Evolutionary conservation across 306 rosid genomes (phyloP).

Genomic region (Cyamopsis tetragonoloba): DNA sequence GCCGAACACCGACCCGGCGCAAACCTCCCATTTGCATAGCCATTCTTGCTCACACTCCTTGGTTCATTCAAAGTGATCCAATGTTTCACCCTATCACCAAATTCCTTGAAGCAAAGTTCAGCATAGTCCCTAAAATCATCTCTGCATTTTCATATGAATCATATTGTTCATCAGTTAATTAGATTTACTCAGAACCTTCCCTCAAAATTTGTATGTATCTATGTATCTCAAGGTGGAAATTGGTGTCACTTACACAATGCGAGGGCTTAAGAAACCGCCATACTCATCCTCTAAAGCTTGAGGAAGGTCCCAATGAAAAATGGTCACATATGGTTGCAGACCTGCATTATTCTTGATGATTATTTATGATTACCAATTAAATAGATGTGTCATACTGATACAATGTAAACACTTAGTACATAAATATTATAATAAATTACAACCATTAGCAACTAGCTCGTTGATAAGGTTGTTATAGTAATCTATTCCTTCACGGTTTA

Average conservation of each 20-base stretch:
- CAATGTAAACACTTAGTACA: background rate
- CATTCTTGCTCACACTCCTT: slow-evolving; percentile 26
- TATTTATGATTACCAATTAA: background rate
- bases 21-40: slow-evolving; percentile 41
- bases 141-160: slow-evolving; percentile 26
- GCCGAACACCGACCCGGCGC: slow-evolving; percentile 68
- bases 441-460: slow-evolving; percentile 51
- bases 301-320: slow-evolving; percentile 40
- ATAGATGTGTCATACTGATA: background rate
- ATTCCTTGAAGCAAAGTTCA: slow-evolving; percentile 60
- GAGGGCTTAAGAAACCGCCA: slow-evolving; percentile 48
- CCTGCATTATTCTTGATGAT: slow-evolving; percentile 19
- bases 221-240: background rate
- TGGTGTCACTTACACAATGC: slow-evolving; percentile 41
- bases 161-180: background rate
- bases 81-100: slow-evolving; percentile 62
- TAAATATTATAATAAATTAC: background rate
- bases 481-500: slow-evolving; percentile 46
- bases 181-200: background rate
- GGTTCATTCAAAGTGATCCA: slow-evolving; percentile 82
- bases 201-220: background rate
- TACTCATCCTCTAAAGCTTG: slow-evolving; percentile 48
- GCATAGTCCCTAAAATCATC: slow-evolving; percentile 48
- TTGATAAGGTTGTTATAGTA: slow-evolving; percentile 61
- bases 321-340: slow-evolving; percentile 33